These are phyloP conservation scores for Ceratobasidium papillatum DNA, from an alignment of 1,284 basidiomycete species.

Conservation along the genomic window DNA sequence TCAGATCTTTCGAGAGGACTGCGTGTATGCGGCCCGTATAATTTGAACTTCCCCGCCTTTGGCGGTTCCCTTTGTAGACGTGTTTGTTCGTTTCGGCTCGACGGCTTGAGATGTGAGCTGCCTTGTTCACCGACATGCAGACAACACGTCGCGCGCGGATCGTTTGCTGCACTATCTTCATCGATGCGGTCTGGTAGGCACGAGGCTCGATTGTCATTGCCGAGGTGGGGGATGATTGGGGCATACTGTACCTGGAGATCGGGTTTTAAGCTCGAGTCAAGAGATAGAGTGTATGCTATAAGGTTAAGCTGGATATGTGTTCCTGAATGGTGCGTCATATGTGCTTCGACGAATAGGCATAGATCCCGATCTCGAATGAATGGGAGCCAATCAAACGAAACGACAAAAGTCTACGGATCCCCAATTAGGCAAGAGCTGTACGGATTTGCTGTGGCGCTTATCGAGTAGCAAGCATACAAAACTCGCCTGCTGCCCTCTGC, in stretches of 20 bases:
- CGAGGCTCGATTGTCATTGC: background rate
- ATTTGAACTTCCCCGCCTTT: background rate
- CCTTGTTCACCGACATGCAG: background rate
- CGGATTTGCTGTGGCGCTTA: background rate
- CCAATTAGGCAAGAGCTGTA: background rate
- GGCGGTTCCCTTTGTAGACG: background rate
- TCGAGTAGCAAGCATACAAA: background rate
- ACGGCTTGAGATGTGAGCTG: constrained; percentile 1
- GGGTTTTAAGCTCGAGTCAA: background rate
- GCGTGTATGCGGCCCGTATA: background rate
- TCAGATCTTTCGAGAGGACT: background rate
- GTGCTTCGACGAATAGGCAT: background rate
- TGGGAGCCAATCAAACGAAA: background rate
- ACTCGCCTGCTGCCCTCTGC: background rate
- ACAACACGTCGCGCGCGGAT: background rate
- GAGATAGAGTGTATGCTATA: background rate
- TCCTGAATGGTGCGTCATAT: background rate
- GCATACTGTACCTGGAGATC: background rate
- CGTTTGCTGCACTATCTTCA: background rate
- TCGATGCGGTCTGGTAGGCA: background rate
- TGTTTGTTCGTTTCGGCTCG: background rate
- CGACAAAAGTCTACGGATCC: background rate
- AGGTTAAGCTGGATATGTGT: background rate
- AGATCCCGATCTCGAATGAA: background rate
- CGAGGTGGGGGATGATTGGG: background rate